Base-by-base conservation (phyloP, 2,329 filamentous ascomycete species). In the Lomentospora prolificans region DNA sequence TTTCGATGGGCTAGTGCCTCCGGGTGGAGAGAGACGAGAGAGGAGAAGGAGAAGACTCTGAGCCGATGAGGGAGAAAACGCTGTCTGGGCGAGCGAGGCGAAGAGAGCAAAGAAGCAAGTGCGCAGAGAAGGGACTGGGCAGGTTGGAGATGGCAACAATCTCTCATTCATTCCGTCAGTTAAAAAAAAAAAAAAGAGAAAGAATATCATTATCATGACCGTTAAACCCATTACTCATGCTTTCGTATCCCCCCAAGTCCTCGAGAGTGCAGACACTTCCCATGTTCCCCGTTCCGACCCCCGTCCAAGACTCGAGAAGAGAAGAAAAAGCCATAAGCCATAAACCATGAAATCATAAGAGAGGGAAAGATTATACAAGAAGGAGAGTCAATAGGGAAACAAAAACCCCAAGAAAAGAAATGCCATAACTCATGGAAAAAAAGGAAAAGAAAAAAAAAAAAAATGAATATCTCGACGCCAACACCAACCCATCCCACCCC, bases 201-300 rank as follows among this genome's bases (percentile, higher is more conserved):
- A n/a, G n/a, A 39, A 17, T 12, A 3, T 39, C 33, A 39, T 39
- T 39, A 39, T 28, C 46, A 12, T 50, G 9, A 12, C 5, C 46
- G 46, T n/a, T 50, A n/a, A n/a, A n/a, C n/a, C n/a, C 46, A 50
- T 28, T 50, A 24, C 46, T 50, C 46, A 50, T 50, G 19, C 46
- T 22, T 19, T 50, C 25, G 19, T 24, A 50, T 50, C 12, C 46
- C 46, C 25, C 24, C 25, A 24, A 14, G 24, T 50, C 46, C n/a
- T n/a, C n/a, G n/a, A n/a, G n/a, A n/a, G n/a, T n/a, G n/a, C n/a
- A n/a, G n/a, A n/a, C n/a, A n/a, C n/a, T n/a, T n/a, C n/a, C n/a
- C n/a, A n/a, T n/a, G n/a, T n/a, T n/a, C n/a, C n/a, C n/a, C n/a
- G n/a, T n/a, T n/a, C n/a, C n/a, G n/a, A n/a, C n/a, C n/a, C n/a